Conservation (phyloP, 73 alveolate species). For the Stentor coeruleus region DNA sequence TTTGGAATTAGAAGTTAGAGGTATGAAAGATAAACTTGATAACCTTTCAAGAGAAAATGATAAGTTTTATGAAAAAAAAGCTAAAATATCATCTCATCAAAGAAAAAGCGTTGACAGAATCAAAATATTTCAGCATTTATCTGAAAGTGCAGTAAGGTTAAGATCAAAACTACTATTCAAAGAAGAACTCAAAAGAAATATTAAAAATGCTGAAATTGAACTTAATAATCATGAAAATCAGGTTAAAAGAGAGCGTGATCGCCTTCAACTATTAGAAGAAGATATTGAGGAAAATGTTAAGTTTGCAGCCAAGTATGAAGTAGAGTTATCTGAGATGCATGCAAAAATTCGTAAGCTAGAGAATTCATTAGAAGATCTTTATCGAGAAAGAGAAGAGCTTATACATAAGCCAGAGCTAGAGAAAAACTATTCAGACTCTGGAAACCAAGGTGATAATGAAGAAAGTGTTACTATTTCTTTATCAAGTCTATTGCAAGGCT, state of each 20-base stretch:
- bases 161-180: not conserved
- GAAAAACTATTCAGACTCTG: not conserved
- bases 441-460: not conserved
- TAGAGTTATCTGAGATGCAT: not conserved
- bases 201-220: not conserved
- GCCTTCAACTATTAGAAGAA: not conserved
- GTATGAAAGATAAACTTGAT: not conserved
- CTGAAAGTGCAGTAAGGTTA: not conserved
- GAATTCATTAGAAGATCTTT: not conserved
- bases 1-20: not conserved
- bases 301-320: not conserved
- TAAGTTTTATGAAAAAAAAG: too few species aligned
- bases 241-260: not conserved
- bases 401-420: not conserved
- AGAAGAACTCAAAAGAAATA: not conserved
- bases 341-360: not conserved
- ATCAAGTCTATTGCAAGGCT: not conserved
- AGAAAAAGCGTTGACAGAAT: not conserved
- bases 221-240: not conserved
- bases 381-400: not conserved
- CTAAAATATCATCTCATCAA: not conserved
- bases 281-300: not conserved
- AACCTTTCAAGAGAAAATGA: not conserved
- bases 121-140: not conserved
- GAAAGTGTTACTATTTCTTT: not conserved